phyloP scores from a whole-genome alignment of 2,329 filamentous ascomycete genomes.

The Emergomyces africanus region DNA sequence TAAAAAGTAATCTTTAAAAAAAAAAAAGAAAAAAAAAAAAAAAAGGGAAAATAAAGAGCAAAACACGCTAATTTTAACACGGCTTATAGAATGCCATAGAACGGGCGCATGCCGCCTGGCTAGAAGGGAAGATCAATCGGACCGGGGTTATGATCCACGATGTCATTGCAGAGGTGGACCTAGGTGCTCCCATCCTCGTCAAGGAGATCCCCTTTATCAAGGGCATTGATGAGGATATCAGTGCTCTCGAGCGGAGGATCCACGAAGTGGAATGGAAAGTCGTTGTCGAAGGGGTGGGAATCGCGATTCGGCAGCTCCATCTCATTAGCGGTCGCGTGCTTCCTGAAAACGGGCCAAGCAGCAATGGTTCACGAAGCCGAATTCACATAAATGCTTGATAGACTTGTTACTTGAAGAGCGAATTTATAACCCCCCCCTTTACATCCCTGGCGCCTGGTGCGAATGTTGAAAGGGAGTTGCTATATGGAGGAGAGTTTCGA shows the following conservation, averaged over 20 bases:
- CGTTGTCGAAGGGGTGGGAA: constrained; percentile 57
- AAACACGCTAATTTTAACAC: not conserved
- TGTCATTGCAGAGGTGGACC: constrained; percentile 68
- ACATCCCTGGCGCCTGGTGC: not conserved
- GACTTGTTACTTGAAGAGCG: not conserved
- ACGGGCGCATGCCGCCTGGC: constrained; percentile 61
- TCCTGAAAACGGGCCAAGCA: not conserved
- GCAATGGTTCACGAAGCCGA: not conserved
- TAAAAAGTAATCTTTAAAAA: no score
- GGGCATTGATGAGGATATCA: constrained; percentile 48
- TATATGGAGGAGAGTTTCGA: not conserved
- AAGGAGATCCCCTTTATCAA: constrained; percentile 53
- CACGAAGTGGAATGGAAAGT: constrained; percentile 64
- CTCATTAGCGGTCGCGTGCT: not conserved
- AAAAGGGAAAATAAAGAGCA: no score
- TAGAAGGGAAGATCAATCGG: constrained; percentile 51
- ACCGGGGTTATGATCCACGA: constrained; percentile 85
- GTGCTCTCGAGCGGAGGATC: constrained; percentile 57
- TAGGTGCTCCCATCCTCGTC: constrained; percentile 59
- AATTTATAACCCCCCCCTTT: not conserved
- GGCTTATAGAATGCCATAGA: constrained; percentile 51
- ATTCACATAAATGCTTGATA: not conserved
- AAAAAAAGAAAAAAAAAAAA: no score
- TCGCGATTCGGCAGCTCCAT: constrained; percentile 22
- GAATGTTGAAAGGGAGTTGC: not conserved